A percentile compares a stretch with the other conserved stretches of the same genome.
Evolutionary conservation across 1,139 yeast species (phyloP).

Genomic region (Meyerozyma athensensis): DNA sequence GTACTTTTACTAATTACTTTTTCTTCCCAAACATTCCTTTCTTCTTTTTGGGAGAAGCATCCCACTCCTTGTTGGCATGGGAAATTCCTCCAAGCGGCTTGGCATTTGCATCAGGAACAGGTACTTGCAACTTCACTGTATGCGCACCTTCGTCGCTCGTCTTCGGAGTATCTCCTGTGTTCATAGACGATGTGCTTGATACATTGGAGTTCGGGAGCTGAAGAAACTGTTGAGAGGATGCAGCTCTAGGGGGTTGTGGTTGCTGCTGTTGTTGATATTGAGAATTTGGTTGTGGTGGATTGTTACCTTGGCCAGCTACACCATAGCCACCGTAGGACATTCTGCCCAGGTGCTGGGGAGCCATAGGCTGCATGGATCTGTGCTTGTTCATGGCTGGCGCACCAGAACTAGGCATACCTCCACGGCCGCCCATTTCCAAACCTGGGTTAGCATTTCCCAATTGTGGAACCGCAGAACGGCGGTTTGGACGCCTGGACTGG

Average conservation of each 20-base stretch:
- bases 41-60: conserved; percentile 20
- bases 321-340: conserved; percentile 2
- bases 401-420: conserved; percentile 41
- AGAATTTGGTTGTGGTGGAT: conserved; percentile 7
- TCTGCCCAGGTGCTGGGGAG: conserved; percentile 3
- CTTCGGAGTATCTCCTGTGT: conserved; percentile 27
- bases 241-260: conserved; percentile 22
- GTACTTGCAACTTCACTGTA: conserved; percentile 15
- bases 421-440: conserved; percentile 46
- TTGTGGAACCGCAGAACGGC: conserved; percentile 35
- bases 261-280: conserved; percentile 7
- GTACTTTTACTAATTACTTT: conserved; percentile 9
- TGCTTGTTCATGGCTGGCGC: conserved; percentile 16
- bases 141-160: conserved; percentile 15
- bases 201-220: conserved; percentile 14
- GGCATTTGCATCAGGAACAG: conserved; percentile 15
- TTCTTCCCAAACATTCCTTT: conserved; percentile 33
- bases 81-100: conserved; percentile 37
- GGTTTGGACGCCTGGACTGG: conserved; percentile 27
- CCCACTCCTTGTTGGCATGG: conserved; percentile 13
- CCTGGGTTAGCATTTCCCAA: conserved; percentile 31
- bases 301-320: conserved; percentile 6
- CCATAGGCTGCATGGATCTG: conserved; percentile 12
- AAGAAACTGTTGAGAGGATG: conserved; percentile 5
- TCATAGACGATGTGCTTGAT: conserved; percentile 23